phyloP scores from a whole-genome alignment of 2,329 filamentous ascomycete species.

The Pseudogymnoascus sp. region DNA sequence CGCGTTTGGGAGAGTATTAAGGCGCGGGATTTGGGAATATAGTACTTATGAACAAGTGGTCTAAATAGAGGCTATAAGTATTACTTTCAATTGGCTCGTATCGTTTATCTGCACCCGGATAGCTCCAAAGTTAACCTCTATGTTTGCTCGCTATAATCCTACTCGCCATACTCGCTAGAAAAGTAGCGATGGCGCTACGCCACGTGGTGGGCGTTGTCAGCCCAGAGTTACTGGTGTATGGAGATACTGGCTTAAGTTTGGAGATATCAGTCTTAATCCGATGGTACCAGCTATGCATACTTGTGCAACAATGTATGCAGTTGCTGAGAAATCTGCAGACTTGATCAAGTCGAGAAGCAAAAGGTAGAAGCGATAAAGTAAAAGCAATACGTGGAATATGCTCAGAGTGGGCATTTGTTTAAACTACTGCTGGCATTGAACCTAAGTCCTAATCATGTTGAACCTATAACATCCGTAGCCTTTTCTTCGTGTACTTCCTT shows the following conservation, averaged over 20 bases:
- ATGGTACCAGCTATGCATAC: constrained; percentile 17
- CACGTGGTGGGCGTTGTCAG: constrained; percentile 17
- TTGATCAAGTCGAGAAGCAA: neutral
- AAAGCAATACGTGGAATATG: neutral
- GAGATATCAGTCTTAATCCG: constrained; percentile 19
- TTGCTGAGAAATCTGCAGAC: neutral
- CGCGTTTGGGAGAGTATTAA: neutral
- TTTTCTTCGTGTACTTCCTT: neutral
- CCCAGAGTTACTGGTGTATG: constrained; percentile 15
- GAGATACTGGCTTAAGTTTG: constrained; percentile 14
- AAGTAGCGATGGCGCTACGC: constrained; percentile 13
- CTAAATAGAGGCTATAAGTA: too few species aligned
- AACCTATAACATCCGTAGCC: neutral
- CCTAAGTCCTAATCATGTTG: neutral
- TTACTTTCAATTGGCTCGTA: too few species aligned
- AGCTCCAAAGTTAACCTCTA: too few species aligned
- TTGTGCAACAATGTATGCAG: neutral
- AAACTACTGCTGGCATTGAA: neutral
- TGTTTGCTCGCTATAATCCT: too few species aligned
- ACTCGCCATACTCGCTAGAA: too few species aligned
- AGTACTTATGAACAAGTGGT: neutral
- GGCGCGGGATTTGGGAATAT: neutral
- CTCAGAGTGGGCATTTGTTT: neutral
- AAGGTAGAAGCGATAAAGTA: neutral
- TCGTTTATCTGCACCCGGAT: too few species aligned